Base-by-base conservation (phyloP, 2,329 filamentous ascomycete genomes). In the Didymella lethalis region DNA sequence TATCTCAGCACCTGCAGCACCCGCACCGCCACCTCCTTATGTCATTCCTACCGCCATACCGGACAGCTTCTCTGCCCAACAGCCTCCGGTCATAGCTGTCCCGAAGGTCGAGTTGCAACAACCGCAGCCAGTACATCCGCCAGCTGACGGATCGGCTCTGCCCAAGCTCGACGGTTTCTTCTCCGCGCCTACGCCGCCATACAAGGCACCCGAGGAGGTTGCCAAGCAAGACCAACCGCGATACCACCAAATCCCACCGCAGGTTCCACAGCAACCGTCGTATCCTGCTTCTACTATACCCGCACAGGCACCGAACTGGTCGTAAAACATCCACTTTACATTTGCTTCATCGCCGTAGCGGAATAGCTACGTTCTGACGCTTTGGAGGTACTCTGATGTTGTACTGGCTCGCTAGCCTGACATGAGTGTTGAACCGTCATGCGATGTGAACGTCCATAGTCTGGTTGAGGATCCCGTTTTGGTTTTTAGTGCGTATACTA, bases 151-250 rank as follows among this genome's bases (percentile, higher is more conserved):
- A 10, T 20, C 36, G 20, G 36, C 36, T 7, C n/a, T 40, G 36
- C 36, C 65, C 3, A 70, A 64, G 25, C 46, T 59, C 1, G 61
- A 64, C 0, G 62, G 60, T 0, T 57, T 67, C 48, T 63, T 69
- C 48, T 57, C 62, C 8, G 68, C 67, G 0, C 71, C 70, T 3
- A 70, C 65, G 1, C 65, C 68, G 2, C 62, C 69, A 1, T 70
- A 72, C 53, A 64, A 14, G 40, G 60, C 68, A 18, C 56, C 65
- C 10, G 65, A 68, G 4, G 68, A 67, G n/a, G 51, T 52, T 11
- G 26, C 6, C 14, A 55, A 48, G 36, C 47, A 51, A 16, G 48
- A 55, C 12, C 47, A 46, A 25, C 12, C 44, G 14, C 54, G 23
- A 10, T 38, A 26, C 18, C 23, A 44, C 28, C 26, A 32, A 1